Evolutionary conservation across 257 asterid species (phyloP).

Genomic region (Ilex asprella): DNA sequence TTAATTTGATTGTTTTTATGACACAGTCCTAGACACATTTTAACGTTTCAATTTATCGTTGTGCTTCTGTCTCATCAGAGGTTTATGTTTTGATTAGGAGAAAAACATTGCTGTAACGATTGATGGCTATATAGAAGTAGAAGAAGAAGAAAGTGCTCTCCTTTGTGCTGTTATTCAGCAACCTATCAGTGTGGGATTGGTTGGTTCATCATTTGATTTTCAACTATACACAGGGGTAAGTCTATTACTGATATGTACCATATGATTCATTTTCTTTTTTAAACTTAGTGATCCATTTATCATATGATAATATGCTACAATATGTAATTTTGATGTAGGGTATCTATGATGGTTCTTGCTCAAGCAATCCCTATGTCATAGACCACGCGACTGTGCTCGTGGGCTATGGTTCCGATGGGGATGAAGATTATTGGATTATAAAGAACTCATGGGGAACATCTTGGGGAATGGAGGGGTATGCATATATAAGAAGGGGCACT

Average conservation of each 20-base stretch:
- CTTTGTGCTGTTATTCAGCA: conserved; percentile 29
- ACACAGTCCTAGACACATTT: not conserved
- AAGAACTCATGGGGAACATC: conserved; percentile 32
- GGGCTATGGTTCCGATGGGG: conserved; percentile 27
- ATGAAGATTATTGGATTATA: conserved; percentile 28
- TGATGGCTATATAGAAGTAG: conserved; percentile 27
- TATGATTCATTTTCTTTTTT: no score
- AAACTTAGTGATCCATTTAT: not conserved
- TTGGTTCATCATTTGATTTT: conserved; percentile 25
- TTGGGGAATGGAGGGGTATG: conserved; percentile 33
- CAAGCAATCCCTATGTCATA: conserved; percentile 15
- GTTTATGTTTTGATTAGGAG: conserved; percentile 13
- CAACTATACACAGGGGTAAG: conserved; percentile 32
- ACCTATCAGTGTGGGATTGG: conserved; percentile 28
- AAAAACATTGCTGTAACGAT: conserved; percentile 15
- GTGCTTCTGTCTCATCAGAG: not conserved
- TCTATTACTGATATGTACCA: not conserved
- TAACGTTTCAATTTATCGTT: not conserved
- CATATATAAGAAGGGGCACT: conserved; percentile 14
- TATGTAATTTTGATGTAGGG: conserved; percentile 8
- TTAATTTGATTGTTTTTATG: not conserved
- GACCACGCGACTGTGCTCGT: conserved; percentile 27
- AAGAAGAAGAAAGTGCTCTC: conserved; percentile 16
- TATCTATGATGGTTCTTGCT: conserved; percentile 30
- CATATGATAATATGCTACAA: not conserved